Evolutionary conservation across 2,329 filamentous ascomycete genomes (phyloP).

Genomic region (Talaromyces sp.): DNA sequence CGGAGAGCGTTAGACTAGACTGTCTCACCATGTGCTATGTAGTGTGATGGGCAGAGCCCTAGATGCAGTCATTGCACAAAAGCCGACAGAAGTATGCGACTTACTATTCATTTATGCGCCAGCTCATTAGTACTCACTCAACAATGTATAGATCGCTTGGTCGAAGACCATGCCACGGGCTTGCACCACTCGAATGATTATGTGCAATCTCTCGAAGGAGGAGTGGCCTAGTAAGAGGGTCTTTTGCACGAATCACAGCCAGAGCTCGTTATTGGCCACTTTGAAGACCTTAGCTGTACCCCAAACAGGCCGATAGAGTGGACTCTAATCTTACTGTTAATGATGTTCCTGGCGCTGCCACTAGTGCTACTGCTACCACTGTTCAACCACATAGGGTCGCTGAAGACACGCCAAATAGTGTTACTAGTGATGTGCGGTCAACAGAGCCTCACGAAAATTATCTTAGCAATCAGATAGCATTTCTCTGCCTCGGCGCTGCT

Average conservation of each 20-base stretch:
- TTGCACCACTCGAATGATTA: slow-evolving; percentile 33
- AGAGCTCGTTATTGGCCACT: slow-evolving; percentile 20
- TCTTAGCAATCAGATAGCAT: slow-evolving; percentile 27
- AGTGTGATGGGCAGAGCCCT: slow-evolving; percentile 26
- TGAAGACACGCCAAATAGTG: slow-evolving; percentile 9
- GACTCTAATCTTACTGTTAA: background rate
- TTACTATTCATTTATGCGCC: background rate
- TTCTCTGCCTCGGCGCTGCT: slow-evolving; percentile 26
- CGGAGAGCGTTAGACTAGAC: too few relatives aligned
- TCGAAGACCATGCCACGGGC: slow-evolving; percentile 38
- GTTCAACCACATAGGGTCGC: background rate
- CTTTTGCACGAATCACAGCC: slow-evolving; percentile 28
- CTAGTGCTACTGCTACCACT: background rate
- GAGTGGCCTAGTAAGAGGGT: slow-evolving; percentile 28
- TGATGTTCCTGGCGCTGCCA: background rate
- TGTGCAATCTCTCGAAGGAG: slow-evolving; percentile 25
- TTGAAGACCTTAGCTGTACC: background rate
- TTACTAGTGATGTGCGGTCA: slow-evolving; percentile 20
- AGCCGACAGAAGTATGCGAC: slow-evolving; percentile 20
- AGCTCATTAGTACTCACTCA: background rate
- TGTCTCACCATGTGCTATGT: background rate
- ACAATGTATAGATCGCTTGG: slow-evolving; percentile 28
- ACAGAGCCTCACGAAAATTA: slow-evolving; percentile 14
- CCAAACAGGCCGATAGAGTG: background rate
- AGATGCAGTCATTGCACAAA: slow-evolving; percentile 29